Evolutionary conservation across 768 basidiomycete genomes (phyloP), one percentile per base, ranked within the genome.

Genomic region (Fomitopsis pulvina): DNA sequence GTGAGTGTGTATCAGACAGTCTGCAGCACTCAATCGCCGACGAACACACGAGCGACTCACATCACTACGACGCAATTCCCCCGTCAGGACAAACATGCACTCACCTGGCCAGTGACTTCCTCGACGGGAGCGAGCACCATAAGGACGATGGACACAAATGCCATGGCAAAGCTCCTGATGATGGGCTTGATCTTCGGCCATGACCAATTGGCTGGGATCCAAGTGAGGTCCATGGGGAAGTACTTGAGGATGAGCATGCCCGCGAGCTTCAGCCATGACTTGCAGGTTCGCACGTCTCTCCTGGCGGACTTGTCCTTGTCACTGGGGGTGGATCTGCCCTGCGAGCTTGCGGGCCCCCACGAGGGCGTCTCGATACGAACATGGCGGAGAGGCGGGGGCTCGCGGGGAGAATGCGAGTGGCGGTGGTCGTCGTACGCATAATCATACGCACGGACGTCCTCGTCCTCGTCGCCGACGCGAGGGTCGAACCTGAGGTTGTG

Each of bases 181-280:
- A 74, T 77, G 2, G 83, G 80, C 63, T 83, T 84, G 56, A 81
- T 51, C 57, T 78, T 81, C 16, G 76, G 65, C 75, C 77, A 81
- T 0, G 66, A 77, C 63, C 69, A 75, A 51, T 82, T 85, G 14
- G 64, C 67, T 1, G 72, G 69, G 20, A 85, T 75, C 86, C 85
- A 88, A 27, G 64, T 62, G 29, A 80, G 52, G 46, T 57, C 45
- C 20, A 52, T 8, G 0, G 73, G 75, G 5, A 71, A 51, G 7
- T 46, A 32, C 14, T 43, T 34, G 2, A 53, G 41, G 6, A 52
- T 5, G 27, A 44, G 47, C 16, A 30, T 27, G 7, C 32, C 4
- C 4, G 25, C 16, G 26, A 11, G 8, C 26, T 16, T 30, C 7
- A 28, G 44, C 16, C 4, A 21, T 16, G 16, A 4, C 26, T 20